These are phyloP conservation scores for Amylocarpus encephaloides DNA, from an alignment of 2,329 filamentous ascomycete genomes.

Conservation along the genomic window DNA sequence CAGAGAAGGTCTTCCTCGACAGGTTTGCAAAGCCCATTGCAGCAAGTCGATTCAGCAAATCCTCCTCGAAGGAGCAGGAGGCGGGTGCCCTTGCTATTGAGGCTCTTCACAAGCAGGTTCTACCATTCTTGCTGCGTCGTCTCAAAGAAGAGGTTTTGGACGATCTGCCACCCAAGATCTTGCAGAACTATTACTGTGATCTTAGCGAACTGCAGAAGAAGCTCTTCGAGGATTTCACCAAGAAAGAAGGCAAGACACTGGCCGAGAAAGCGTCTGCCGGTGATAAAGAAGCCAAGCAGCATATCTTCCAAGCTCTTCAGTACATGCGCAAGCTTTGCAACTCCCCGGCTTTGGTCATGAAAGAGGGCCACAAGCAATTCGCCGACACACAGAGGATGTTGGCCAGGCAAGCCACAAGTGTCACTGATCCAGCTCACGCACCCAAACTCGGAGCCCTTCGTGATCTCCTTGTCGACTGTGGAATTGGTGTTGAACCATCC, in stretches of 20 bases:
- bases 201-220: constrained; percentile 90
- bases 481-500: constrained; percentile 68
- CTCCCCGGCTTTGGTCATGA: constrained; percentile 92
- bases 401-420: constrained; percentile 67
- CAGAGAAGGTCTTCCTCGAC: constrained; percentile 90
- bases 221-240: constrained; percentile 93
- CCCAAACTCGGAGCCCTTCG: constrained; percentile 87
- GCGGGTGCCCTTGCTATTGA: constrained; percentile 93
- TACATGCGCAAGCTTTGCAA: constrained; percentile 99
- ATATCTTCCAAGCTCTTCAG: constrained; percentile 97
- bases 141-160: constrained; percentile 97
- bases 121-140: constrained; percentile 91
- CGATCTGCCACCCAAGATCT: constrained; percentile 92
- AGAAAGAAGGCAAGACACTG: constrained; percentile 85
- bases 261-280: constrained; percentile 74
- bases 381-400: constrained; percentile 79
- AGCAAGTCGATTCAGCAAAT: constrained; percentile 90
- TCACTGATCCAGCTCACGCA: constrained; percentile 82
- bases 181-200: constrained; percentile 99
- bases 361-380: constrained; percentile 85
- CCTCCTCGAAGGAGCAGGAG: constrained; percentile 97
- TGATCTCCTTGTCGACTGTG: constrained; percentile 95
- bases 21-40: constrained; percentile 87
- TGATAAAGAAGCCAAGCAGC: constrained; percentile 91
- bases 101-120: constrained; percentile 95